Conservation (phyloP, 257 asterid species). For the Leonotis leonurus region DNA sequence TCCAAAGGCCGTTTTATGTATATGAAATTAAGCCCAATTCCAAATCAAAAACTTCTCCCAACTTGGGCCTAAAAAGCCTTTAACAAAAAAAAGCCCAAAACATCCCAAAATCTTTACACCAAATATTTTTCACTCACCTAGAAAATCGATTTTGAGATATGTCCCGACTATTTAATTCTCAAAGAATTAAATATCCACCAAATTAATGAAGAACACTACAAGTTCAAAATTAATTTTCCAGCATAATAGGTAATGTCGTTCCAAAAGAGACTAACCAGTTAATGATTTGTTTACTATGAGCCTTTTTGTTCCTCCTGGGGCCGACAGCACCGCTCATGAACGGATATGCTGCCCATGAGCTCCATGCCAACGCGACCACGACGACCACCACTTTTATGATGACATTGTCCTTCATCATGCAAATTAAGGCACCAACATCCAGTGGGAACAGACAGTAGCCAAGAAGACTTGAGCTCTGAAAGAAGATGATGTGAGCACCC, state of each 20-base stretch:
- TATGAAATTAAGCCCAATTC: too few species aligned
- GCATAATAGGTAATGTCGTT: not conserved
- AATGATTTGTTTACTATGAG: constrained; percentile 1
- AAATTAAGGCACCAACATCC: constrained; percentile 74
- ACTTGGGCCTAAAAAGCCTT: too few species aligned
- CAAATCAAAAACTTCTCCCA: too few species aligned
- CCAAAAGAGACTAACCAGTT: not conserved
- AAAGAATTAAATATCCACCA: too few species aligned
- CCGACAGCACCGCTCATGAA: constrained; percentile 91
- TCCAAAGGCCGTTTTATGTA: too few species aligned
- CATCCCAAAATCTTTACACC: too few species aligned
- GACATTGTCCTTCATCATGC: constrained; percentile 74
- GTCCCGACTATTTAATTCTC: too few species aligned
- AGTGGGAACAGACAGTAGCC: constrained; percentile 92
- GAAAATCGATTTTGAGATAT: too few species aligned
- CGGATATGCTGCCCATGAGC: constrained; percentile 99
- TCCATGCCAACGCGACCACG: constrained; percentile 76
- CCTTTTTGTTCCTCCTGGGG: constrained; percentile 51
- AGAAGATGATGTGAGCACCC: constrained; percentile 98
- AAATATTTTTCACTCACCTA: too few species aligned
- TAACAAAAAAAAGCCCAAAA: too few species aligned
- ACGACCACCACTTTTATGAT: constrained; percentile 73
- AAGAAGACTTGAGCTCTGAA: constrained; percentile 88
- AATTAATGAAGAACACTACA: too few species aligned
- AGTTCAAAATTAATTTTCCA: too few species aligned